phyloP scores from a whole-genome alignment of 306 rosid genomes.

The Cicer yamashitae region DNA sequence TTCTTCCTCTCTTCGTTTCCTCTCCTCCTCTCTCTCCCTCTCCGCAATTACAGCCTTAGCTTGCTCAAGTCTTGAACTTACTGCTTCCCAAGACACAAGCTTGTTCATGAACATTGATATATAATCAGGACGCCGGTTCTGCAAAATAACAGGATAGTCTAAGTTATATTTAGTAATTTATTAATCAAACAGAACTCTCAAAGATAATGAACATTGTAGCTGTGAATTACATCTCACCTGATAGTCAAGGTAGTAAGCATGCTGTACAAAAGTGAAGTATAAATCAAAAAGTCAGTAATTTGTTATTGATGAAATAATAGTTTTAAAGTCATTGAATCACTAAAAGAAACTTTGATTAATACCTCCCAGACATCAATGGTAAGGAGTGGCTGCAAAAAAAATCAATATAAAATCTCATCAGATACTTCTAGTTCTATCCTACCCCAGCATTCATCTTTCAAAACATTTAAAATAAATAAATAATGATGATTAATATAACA shows the following conservation, averaged over 20 bases:
- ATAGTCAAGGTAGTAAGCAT: constrained; percentile 90
- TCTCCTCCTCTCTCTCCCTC: constrained; percentile 59
- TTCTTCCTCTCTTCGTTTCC: constrained; percentile 53
- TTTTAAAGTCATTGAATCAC: constrained; percentile 4
- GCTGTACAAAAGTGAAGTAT: constrained; percentile 62
- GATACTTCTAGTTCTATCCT: constrained; percentile 20
- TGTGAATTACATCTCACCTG: constrained; percentile 63
- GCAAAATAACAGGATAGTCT: constrained; percentile 39
- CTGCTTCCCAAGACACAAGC: constrained; percentile 90
- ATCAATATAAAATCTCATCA: constrained; percentile 39
- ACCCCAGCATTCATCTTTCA: constrained; percentile 12
- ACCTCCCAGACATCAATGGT: constrained; percentile 98
- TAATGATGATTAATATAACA: neutral
- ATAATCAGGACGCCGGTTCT: constrained; percentile 74
- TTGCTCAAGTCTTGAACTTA: constrained; percentile 66
- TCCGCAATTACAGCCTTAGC: constrained; percentile 67
- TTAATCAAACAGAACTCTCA: constrained; percentile 25
- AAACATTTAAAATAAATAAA: constrained; percentile 13
- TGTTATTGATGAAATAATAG: constrained; percentile 34
- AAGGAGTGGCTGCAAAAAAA: constrained; percentile 83
- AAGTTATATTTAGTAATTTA: constrained; percentile 1
- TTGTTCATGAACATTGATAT: constrained; percentile 72
- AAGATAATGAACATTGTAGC: neutral
- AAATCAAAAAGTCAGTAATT: constrained; percentile 41
- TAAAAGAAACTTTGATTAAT: constrained; percentile 36